Percentiles rank a stretch among this genome's conserved stretches.
Conservation (phyloP, 129 eudicot genomes). For the Centella asiatica region DNA sequence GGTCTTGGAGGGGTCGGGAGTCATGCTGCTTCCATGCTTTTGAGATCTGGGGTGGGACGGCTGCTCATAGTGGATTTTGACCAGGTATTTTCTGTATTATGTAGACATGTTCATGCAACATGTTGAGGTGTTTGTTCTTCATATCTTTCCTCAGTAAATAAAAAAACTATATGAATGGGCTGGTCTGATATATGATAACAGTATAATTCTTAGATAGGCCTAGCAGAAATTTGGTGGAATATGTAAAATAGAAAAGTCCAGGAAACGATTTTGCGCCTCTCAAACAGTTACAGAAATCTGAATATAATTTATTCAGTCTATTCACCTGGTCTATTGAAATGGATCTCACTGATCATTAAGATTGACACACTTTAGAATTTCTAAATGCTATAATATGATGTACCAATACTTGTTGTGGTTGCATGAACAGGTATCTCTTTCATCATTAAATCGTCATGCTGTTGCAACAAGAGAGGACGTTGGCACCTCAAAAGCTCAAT, state of each 20-base stretch:
- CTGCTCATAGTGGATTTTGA: conserved; percentile 96
- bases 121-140: background rate
- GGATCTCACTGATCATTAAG: background rate
- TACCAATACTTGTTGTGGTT: conserved; percentile 4
- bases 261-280: no score
- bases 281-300: no score
- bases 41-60: conserved; percentile 98
- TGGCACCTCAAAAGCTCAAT: conserved; percentile 93
- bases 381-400: background rate
- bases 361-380: background rate
- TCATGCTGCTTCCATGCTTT: conserved; percentile 98
- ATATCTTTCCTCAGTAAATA: no score
- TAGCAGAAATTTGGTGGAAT: no score
- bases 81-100: conserved; percentile 53
- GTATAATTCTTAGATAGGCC: no score
- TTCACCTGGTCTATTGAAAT: background rate
- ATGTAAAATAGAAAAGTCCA: no score
- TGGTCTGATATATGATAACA: no score
- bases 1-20: conserved; percentile 99
- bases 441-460: conserved; percentile 96
- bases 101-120: background rate
- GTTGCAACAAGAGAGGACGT: conserved; percentile 97
- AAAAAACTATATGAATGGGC: no score
- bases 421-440: conserved; percentile 73
- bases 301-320: no score